Evolutionary conservation across 192 early-diverging fungal species (phyloP).

Genomic region (Gaertneriomyces semiglobifer): DNA sequence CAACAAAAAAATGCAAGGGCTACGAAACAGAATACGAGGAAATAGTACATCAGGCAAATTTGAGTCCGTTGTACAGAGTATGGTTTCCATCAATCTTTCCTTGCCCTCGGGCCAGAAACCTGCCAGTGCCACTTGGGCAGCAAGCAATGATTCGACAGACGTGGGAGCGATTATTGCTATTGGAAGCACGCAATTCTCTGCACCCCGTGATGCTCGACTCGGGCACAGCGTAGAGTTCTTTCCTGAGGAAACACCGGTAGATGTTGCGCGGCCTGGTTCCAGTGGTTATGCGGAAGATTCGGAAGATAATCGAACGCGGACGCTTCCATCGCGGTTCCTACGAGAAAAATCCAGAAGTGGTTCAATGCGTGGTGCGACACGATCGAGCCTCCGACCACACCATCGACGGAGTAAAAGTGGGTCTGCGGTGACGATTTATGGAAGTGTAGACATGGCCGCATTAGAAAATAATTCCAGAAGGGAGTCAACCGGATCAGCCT

Average conservation of each 20-base stretch:
- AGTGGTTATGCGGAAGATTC: background rate
- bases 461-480: background rate
- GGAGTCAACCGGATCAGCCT: slow-evolving; percentile 12
- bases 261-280: too few relatives aligned
- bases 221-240: too few relatives aligned
- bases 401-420: slow-evolving; percentile 25
- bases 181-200: too few relatives aligned
- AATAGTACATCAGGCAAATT: slow-evolving; percentile 1
- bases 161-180: too few relatives aligned
- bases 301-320: background rate
- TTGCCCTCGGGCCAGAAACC: background rate
- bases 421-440: slow-evolving; percentile 11
- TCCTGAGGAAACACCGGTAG: too few relatives aligned
- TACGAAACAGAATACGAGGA: slow-evolving; percentile 20
- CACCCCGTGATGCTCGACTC: too few relatives aligned
- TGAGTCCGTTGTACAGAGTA: slow-evolving; percentile 14
- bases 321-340: background rate
- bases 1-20: slow-evolving; percentile 6
- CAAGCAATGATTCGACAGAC: background rate
- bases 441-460: background rate
- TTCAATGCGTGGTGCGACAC: too few relatives aligned
- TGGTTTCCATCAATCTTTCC: slow-evolving; percentile 2
- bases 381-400: too few relatives aligned
- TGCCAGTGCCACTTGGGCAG: background rate
- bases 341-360: background rate